phyloP scores from a whole-genome alignment of 2,329 filamentous ascomycete genomes.

The Ceratocystis variospora region DNA sequence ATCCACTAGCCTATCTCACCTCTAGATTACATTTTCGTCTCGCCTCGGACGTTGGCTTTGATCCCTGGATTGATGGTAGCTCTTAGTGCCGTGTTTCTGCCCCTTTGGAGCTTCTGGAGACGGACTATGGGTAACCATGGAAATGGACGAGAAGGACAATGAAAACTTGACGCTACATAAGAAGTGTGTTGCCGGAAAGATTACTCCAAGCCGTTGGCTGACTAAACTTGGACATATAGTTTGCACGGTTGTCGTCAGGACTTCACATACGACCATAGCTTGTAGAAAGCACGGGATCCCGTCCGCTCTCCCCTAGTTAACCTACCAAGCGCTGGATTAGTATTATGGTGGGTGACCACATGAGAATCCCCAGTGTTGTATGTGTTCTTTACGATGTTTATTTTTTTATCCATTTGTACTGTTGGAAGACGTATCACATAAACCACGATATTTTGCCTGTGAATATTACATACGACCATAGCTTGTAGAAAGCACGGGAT shows the following conservation, averaged over 20 bases:
- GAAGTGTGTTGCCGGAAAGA: too few relatives aligned
- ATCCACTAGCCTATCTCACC: background rate
- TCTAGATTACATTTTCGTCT: background rate
- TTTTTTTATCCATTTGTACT: background rate
- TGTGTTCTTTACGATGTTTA: background rate
- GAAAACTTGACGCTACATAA: too few relatives aligned
- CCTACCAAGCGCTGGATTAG: background rate
- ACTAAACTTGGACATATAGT: too few relatives aligned
- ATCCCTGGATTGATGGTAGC: background rate
- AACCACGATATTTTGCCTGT: too few relatives aligned
- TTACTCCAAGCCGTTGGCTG: too few relatives aligned
- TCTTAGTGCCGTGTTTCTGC: background rate
- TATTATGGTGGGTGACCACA: background rate
- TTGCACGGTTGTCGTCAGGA: background rate
- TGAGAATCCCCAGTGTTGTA: background rate
- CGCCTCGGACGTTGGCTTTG: background rate
- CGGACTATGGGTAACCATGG: background rate
- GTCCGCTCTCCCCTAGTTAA: background rate
- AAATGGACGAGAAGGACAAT: background rate
- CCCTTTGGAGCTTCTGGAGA: background rate
- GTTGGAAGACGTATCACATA: too few relatives aligned
- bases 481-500: too few relatives aligned
- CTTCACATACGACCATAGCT: constrained; percentile 1
- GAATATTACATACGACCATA: too few relatives aligned
- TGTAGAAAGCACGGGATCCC: background rate